phyloP scores from a whole-genome alignment of 495 filamentous ascomycete genomes.

The Tuber melanosporum region DNA sequence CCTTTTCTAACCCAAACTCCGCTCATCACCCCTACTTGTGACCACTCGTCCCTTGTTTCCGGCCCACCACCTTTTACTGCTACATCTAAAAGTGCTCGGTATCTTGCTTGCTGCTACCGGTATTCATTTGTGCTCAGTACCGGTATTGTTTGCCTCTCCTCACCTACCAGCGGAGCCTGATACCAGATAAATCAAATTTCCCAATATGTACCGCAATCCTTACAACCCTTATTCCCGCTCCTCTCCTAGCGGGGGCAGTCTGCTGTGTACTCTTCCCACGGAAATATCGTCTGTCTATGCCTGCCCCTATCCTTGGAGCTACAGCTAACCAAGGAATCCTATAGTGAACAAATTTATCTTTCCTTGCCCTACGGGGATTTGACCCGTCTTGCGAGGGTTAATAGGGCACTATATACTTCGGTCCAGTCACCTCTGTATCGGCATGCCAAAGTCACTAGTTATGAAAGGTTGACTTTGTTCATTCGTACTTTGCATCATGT shows the following conservation, averaged over 20 bases:
- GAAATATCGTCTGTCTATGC: slow-evolving; percentile 40
- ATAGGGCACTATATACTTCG: slow-evolving; percentile 41
- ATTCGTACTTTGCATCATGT: slow-evolving; percentile 39
- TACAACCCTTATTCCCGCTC: slow-evolving; percentile 25
- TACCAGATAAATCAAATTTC: not conserved
- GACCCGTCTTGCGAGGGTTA: slow-evolving; percentile 39
- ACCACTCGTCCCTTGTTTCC: not conserved
- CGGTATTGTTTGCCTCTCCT: not conserved
- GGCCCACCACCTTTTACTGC: not conserved
- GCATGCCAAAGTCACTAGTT: slow-evolving; percentile 39
- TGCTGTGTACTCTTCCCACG: slow-evolving; percentile 31
- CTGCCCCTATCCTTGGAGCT: not conserved
- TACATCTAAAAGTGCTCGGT: not conserved
- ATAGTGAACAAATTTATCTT: slow-evolving; percentile 41
- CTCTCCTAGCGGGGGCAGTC: slow-evolving; percentile 2
- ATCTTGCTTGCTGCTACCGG: not conserved
- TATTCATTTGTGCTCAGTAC: not conserved
- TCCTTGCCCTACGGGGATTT: slow-evolving; percentile 37
- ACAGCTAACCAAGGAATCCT: not conserved
- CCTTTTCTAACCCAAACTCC: not conserved
- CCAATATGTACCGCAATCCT: not conserved
- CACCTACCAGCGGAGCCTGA: not conserved
- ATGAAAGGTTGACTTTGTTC: slow-evolving; percentile 40
- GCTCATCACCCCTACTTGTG: not conserved
- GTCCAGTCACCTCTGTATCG: slow-evolving; percentile 44